Evolutionary conservation across 345 rosid species (phyloP).

Genomic region (Populus nigra): DNA sequence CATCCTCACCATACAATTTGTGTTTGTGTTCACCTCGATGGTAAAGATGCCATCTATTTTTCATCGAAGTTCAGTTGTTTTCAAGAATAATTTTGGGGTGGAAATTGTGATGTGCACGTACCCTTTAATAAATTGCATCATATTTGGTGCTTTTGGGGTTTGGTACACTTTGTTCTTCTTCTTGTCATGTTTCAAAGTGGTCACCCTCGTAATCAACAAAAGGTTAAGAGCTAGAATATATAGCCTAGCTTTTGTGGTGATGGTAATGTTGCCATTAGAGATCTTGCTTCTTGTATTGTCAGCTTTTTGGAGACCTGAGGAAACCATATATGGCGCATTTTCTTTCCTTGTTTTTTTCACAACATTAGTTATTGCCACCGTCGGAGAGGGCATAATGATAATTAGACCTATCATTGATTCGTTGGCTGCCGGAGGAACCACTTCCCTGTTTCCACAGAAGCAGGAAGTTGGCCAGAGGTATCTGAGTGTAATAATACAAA

Average conservation of each 20-base stretch:
- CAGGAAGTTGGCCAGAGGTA: background rate
- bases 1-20: conserved; percentile 34
- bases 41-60: conserved; percentile 24
- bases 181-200: conserved; percentile 45
- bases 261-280: conserved; percentile 35
- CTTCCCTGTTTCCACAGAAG: background rate
- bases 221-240: conserved; percentile 41
- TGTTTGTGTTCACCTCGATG: conserved; percentile 23
- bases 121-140: conserved; percentile 43
- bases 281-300: conserved; percentile 33
- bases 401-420: conserved; percentile 56
- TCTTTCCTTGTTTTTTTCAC: conserved; percentile 30
- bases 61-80: conserved; percentile 22
- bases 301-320: conserved; percentile 39
- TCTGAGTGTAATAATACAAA: background rate
- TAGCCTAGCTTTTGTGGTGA: conserved; percentile 33
- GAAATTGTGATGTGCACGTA: conserved; percentile 39
- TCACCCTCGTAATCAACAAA: conserved; percentile 58
- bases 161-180: conserved; percentile 37
- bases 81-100: conserved; percentile 2
- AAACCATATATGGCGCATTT: conserved; percentile 5
- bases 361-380: conserved; percentile 36
- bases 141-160: conserved; percentile 45
- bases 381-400: conserved; percentile 59
- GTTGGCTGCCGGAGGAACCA: conserved; percentile 44